These are phyloP conservation scores for Verbena officinalis DNA, from an alignment of 257 asterid genomes.

Conservation along the genomic window DNA sequence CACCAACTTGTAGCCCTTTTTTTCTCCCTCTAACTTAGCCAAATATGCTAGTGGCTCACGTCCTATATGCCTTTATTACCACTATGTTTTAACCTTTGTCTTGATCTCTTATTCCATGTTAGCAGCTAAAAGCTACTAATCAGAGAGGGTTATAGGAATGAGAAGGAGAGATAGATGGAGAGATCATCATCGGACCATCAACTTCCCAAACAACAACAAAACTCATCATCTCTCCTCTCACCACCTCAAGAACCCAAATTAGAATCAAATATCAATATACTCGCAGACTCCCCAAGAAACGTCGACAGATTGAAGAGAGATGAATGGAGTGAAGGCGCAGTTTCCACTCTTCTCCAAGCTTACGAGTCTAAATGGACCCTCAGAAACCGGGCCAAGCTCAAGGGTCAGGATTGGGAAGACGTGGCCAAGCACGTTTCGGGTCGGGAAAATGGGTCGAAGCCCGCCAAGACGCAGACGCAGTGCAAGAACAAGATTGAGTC, in stretches of 20 bases:
- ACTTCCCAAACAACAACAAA: conserved; percentile 30
- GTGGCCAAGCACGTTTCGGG: conserved; percentile 72
- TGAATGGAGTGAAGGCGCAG: conserved; percentile 96
- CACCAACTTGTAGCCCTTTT: conserved; percentile 9
- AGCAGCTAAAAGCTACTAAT: conserved; percentile 38
- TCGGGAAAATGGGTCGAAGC: conserved; percentile 43
- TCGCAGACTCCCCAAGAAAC: conserved; percentile 45
- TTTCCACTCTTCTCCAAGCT: conserved; percentile 69
- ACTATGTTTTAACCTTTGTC: conserved; percentile 29
- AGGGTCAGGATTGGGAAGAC: conserved; percentile 94
- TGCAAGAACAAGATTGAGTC: conserved; percentile 93
- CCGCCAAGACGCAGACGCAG: conserved; percentile 81
- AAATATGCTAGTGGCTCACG: conserved; percentile 62
- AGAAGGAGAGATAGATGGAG: conserved; percentile 55
- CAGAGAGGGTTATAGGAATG: neutral
- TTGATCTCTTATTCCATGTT: conserved; percentile 39
- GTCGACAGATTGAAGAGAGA: conserved; percentile 71
- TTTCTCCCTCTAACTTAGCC: conserved; percentile 46
- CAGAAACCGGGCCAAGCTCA: conserved; percentile 82
- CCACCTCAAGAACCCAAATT: conserved; percentile 34
- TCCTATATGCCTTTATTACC: conserved; percentile 7
- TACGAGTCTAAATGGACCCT: conserved; percentile 81
- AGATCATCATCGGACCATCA: conserved; percentile 20
- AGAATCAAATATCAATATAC: neutral
- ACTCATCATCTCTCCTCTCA: conserved; percentile 52